These are phyloP conservation scores for Chlorella sorokiniana DNA, from an alignment of 139 green algal species.

Conservation along the genomic window DNA sequence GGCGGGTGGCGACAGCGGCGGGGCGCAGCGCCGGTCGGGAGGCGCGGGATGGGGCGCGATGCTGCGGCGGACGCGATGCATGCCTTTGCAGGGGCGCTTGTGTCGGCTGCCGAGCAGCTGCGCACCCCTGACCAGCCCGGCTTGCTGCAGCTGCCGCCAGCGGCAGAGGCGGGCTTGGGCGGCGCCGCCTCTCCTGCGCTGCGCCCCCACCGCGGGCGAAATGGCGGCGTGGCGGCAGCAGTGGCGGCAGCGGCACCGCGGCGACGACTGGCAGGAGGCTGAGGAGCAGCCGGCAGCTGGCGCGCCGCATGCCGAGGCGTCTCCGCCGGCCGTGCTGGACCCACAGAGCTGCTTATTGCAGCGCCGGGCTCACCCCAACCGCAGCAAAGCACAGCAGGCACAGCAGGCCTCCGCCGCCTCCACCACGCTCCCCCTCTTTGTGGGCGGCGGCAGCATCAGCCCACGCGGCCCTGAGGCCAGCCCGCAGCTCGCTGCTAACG, in stretches of 20 bases:
- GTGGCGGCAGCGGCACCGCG: not conserved
- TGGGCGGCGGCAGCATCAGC: constrained; percentile 19
- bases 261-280: not conserved
- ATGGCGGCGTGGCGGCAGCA: constrained; percentile 22
- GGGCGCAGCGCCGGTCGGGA: constrained; percentile 5
- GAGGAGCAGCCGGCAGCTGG: not conserved
- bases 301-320: not conserved
- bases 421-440: constrained; percentile 1
- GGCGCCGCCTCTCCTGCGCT: too few relatives aligned
- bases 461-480: not conserved
- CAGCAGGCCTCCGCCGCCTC: not conserved
- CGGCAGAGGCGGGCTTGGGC: not conserved
- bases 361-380: not conserved
- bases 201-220: not conserved
- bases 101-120: constrained; percentile 15
- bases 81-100: constrained; percentile 10
- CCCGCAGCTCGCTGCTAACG: not conserved
- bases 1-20: not conserved
- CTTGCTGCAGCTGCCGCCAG: not conserved
- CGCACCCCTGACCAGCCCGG: not conserved
- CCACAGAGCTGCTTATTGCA: not conserved
- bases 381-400: constrained; percentile 6
- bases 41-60: constrained; percentile 10
- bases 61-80: constrained; percentile 5
- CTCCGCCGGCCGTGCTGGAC: too few relatives aligned